These are phyloP conservation scores for Perkinsus marinus DNA, from an alignment of 169 alveolate species.

Conservation along the genomic window DNA sequence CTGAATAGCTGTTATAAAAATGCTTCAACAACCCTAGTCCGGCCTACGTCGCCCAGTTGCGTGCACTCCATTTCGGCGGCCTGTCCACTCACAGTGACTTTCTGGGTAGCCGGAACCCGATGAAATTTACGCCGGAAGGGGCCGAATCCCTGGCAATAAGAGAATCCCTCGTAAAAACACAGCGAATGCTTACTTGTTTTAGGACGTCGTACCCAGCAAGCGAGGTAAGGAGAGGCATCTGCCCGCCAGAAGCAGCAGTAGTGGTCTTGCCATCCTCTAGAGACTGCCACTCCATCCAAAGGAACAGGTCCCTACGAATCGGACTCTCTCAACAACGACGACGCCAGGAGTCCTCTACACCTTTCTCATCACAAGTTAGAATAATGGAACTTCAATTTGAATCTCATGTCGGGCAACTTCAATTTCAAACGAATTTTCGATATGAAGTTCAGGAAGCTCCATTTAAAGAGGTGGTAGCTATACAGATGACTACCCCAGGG, in stretches of 20 bases:
- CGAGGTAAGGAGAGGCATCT: neutral
- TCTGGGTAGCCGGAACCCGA: neutral
- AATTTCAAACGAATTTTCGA: no score
- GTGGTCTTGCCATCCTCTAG: neutral
- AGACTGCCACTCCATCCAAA: neutral
- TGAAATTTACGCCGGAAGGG: neutral
- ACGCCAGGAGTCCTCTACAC: no score
- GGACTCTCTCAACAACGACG: no score
- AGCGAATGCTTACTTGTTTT: neutral
- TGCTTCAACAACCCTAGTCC: neutral
- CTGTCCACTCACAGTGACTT: neutral
- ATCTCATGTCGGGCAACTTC: no score
- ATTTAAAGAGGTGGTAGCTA: no score
- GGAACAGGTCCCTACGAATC: neutral
- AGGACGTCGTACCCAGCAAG: neutral
- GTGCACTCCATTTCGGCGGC: neutral
- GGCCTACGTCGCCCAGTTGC: neutral
- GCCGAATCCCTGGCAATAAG: neutral
- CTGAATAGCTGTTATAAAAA: neutral
- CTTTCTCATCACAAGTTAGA: no score
- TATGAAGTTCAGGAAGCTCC: no score
- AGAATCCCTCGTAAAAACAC: no score
- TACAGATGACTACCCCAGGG: neutral
- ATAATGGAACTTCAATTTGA: no score
- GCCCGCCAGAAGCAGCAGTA: neutral